Evolutionary conservation across 148 eudicot species (phyloP).

Genomic region (Vaccinium darrowii): DNA sequence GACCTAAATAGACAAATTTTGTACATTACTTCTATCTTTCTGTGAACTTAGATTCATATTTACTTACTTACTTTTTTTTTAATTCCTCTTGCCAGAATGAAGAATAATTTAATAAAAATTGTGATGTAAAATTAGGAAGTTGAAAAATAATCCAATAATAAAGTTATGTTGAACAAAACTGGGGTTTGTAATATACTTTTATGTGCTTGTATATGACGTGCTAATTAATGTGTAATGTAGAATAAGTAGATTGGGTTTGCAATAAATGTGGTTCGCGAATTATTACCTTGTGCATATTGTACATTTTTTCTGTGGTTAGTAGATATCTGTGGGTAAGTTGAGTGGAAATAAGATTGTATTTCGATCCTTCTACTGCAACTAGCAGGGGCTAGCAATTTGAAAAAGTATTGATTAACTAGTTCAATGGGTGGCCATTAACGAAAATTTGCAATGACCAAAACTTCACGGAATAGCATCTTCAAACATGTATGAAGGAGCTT

Average conservation of each 20-base stretch:
- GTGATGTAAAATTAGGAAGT: too few relatives aligned
- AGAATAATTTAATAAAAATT: too few relatives aligned
- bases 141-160: too few relatives aligned
- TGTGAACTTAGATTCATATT: too few relatives aligned
- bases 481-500: not conserved
- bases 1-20: too few relatives aligned
- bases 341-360: not conserved
- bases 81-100: too few relatives aligned
- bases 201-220: not conserved
- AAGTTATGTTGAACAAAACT: too few relatives aligned
- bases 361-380: not conserved
- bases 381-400: not conserved
- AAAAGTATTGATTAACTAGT: not conserved
- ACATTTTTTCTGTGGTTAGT: too few relatives aligned
- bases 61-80: too few relatives aligned
- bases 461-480: not conserved
- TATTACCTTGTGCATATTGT: not conserved
- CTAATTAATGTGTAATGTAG: not conserved
- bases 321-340: not conserved
- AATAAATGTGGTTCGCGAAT: too few relatives aligned
- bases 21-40: too few relatives aligned
- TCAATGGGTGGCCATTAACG: not conserved
- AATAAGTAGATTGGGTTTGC: not conserved
- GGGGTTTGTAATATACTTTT: too few relatives aligned
- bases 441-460: not conserved